phyloP scores from a whole-genome alignment of 805 yeast species.

The Kockiozyma suomiensis region DNA sequence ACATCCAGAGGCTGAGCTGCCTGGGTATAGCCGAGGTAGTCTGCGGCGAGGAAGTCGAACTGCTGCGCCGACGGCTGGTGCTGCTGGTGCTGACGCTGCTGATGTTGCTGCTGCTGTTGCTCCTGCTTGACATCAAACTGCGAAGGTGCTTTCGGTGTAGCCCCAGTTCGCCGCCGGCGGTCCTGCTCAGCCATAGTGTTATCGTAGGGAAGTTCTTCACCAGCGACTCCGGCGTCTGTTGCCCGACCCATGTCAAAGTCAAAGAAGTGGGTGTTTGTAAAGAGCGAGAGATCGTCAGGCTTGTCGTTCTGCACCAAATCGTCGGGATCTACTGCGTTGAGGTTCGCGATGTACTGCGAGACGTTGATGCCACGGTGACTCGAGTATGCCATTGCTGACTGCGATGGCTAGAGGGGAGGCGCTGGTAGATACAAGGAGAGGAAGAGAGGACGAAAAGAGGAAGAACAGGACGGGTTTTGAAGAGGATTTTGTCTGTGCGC shows the following conservation, averaged over 20 bases:
- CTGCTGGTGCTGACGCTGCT: slow-evolving; percentile 1
- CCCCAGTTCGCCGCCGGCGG: slow-evolving; percentile 10
- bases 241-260: slow-evolving; percentile 50
- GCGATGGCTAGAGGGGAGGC: background rate
- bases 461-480: no score
- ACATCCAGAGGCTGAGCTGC: background rate
- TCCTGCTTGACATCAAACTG: background rate
- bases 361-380: slow-evolving; percentile 39
- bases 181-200: background rate
- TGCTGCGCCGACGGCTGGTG: slow-evolving; percentile 8
- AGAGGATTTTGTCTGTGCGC: no score
- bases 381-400: slow-evolving; percentile 28
- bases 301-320: slow-evolving; percentile 30
- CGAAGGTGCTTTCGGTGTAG: background rate
- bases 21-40: slow-evolving; percentile 19
- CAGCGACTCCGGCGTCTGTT: slow-evolving; percentile 47
- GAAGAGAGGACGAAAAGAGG: background rate
- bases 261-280: slow-evolving; percentile 49
- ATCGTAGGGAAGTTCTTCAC: slow-evolving; percentile 34
- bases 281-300: slow-evolving; percentile 46
- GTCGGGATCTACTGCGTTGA: slow-evolving; percentile 41
- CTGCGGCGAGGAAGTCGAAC: slow-evolving; percentile 23
- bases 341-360: slow-evolving; percentile 41
- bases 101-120: slow-evolving; percentile 11
- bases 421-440: background rate